Base-by-base conservation (phyloP, 768 basidiomycete genomes). In the Trametes cubensis region DNA sequence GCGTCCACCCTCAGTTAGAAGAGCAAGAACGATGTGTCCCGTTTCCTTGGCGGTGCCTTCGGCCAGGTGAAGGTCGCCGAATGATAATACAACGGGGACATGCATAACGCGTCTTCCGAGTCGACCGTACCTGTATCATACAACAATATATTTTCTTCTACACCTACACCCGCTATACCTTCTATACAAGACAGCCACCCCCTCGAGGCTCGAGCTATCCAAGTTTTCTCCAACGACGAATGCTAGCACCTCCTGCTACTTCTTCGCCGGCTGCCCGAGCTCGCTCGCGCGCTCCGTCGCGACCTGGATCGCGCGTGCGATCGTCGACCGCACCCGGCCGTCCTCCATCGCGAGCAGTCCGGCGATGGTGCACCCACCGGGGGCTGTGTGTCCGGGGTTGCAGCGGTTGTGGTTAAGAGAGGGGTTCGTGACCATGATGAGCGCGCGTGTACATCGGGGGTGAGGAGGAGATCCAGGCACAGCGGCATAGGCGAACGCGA, bases 321-420 rank as follows among this genome's bases (percentile, higher is more conserved):
- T 95, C 0, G 95, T 98, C 0, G 93, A 95, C 21, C 97, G 83
- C 17, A 99, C 89, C 67, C 85, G 80, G 0, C 96, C 96, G 66
- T 99, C 97, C 74, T 99, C 97, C 73, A 99, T 82, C 0, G 93
- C 89, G 20, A 99, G 78, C 26, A 99, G 77, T n/a, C 97, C 97
- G 3, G 97, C 97, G 66, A 99, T 98, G 0, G 97, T 99, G 69
- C 95, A 97, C 48, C 97, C 97, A 58, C 96, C 97, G 0, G 97
- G 97, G 41, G 97, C 96, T 98, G 64, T 30, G 14, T 2, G 21
- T n/a, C n/a, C n/a, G 23, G 15, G 25, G 23, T 34, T 34, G 2
- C 10, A n/a, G n/a, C n/a, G 6, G 34, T 34, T 34, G 6, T 11
- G 2, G 2, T 34, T 34, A 4, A 4, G 6, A 34, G 4, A 34